Base-by-base conservation (phyloP, 495 filamentous ascomycete genomes). In the Xylaria sp. region DNA sequence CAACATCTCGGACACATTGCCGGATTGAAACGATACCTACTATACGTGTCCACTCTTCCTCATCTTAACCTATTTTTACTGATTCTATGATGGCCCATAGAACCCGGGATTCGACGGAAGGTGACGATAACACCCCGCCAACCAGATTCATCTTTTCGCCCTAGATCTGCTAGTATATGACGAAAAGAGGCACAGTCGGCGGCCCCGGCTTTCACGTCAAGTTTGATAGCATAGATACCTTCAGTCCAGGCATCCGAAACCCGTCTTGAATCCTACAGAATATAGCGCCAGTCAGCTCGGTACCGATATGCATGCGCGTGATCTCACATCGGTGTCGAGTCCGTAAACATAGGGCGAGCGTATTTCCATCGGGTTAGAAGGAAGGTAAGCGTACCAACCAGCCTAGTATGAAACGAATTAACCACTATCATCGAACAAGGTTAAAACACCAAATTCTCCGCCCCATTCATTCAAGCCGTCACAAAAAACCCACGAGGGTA, bases 221-320 rank as follows among this genome's bases (percentile, higher is more conserved):
- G 37, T n/a, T 14, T 43, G 37, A 43, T 44, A 26, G 21, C 29
- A 62, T 62, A 24, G 37, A 11, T 43, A 43, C 37, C 29, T 33
- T 24, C 17, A 41, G 59, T 43, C 17, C 37, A 37, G 59, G 4
- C 21, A 43, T 43, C 37, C 3, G 5, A 62, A 21, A 62, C 24
- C 37, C 12, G 19, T 43, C 35, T 7, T 8, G 17, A 26, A 43
- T 64, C 24, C 24, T 64, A 64, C 61, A 1, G 33, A 19, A 29
- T 46, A 64, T 64, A 46, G 61, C 61, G 41, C 26, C 40, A 33
- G 17, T 31, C 24, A 31, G 41, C 61, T 46, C 61, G 61, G 61
- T 7, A 35, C 41, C 59, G 41, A 46, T 1, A 48, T 62, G 15
- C 15, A 31, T 48, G 43, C 6, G 17, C 29, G 26, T 58, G 15